Conservation (phyloP, 495 filamentous ascomycete genomes). For the Aspergillus diversus region DNA sequence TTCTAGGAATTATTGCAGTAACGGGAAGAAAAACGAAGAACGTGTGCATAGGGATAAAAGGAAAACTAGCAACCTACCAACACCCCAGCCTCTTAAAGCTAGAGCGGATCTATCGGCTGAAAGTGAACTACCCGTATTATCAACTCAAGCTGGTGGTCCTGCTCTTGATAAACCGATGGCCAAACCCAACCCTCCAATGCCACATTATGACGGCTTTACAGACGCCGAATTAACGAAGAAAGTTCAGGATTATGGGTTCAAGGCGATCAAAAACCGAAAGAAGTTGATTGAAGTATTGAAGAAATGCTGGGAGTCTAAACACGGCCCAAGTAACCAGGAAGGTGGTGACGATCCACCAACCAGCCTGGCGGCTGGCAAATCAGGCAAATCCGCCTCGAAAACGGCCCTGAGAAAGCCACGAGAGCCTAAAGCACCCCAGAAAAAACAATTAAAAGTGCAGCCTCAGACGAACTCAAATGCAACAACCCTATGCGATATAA, state of each 20-base stretch:
- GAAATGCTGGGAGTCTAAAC: constrained; percentile 69
- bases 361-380: constrained; percentile 8
- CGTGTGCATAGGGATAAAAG: constrained; percentile 16
- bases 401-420: background rate
- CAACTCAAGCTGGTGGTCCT: background rate
- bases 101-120: background rate
- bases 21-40: background rate
- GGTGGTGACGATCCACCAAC: background rate
- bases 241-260: constrained; percentile 71
- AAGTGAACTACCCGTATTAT: background rate
- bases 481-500: background rate
- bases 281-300: constrained; percentile 74
- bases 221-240: constrained; percentile 65
- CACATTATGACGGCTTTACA: constrained; percentile 66
- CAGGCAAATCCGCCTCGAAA: constrained; percentile 10
- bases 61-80: constrained; percentile 1
- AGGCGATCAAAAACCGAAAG: constrained; percentile 68
- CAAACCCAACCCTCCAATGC: constrained; percentile 41
- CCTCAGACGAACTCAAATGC: constrained; percentile 6
- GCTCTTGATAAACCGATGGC: background rate
- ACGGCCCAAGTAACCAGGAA: constrained; percentile 22
- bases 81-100: background rate
- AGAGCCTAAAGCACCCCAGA: constrained; percentile 7
- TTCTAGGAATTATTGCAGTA: background rate
- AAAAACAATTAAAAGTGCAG: constrained; percentile 20